Conservation (phyloP, 495 filamentous ascomycete species). For the Coniosporium apollinis region DNA sequence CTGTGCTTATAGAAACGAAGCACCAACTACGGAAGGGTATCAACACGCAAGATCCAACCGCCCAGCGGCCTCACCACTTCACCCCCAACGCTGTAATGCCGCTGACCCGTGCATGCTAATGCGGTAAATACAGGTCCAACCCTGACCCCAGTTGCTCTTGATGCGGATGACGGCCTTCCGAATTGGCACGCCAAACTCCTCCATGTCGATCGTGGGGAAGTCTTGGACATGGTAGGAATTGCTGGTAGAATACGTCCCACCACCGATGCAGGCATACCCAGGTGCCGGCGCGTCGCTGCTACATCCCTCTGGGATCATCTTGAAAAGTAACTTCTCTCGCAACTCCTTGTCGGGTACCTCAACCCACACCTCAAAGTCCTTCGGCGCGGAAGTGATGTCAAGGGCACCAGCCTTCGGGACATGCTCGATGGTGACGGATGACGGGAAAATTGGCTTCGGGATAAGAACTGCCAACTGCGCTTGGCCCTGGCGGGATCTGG, state of each 20-base stretch:
- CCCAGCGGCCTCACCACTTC: too few species aligned
- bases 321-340: neutral
- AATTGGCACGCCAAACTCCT: conserved; percentile 19
- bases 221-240: conserved; percentile 29
- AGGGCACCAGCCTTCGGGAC: conserved; percentile 34
- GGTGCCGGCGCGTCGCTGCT: conserved; percentile 8
- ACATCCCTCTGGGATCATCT: neutral
- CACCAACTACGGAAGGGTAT: too few species aligned
- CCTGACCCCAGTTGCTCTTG: conserved; percentile 34
- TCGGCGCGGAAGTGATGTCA: conserved; percentile 38
- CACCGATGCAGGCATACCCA: conserved; percentile 37
- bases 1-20: too few species aligned
- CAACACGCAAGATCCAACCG: too few species aligned
- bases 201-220: conserved; percentile 27
- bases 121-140: conserved; percentile 47
- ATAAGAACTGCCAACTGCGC: conserved; percentile 33
- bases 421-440: conserved; percentile 45
- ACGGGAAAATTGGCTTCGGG: conserved; percentile 31
- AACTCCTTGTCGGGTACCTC: conserved; percentile 21
- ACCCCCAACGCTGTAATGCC: too few species aligned
- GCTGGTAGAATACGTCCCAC: conserved; percentile 33
- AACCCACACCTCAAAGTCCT: conserved; percentile 43
- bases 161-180: conserved; percentile 33
- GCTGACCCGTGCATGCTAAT: conserved; percentile 27
- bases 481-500: conserved; percentile 11